Evolutionary conservation across 2,329 filamentous ascomycete genomes (phyloP), one percentile per base, ranked within the genome.

Genomic region (Onygenales sp.): DNA sequence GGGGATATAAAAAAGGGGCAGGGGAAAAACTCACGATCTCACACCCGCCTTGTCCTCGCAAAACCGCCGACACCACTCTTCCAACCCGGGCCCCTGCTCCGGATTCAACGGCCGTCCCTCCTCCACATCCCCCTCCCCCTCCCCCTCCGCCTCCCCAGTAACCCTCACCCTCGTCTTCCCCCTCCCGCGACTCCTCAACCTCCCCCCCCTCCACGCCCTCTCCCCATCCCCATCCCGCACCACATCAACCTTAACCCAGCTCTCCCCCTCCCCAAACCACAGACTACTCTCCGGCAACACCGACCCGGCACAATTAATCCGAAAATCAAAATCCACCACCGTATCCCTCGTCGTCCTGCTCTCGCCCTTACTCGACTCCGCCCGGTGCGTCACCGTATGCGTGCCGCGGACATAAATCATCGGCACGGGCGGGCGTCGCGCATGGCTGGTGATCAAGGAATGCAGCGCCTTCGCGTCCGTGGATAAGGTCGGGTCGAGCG

Each of bases 321-420:
- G 53, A 47, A 68, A 68, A 42, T 63, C 53, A 49, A 68, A 68
- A 55, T 68, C 66, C 5, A 57, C 56, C 10, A 68, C 59, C 1
- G 57, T 60, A 36, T 64, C 58, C 4, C 52, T 61, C 11, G 56
- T 58, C 13, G 42, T 43, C 3, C 39, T 36, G 7, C 32, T 44
- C 9, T 10, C 32, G 4, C 21, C 42, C 3, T 51, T 51, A 3
- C 59, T 57, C n/a, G 63, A 59, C 17, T 61, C 51, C 33, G 59
- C 56, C 9, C 52, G 50, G 4, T 49, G 51, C 3, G 67, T 73
- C 63, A 79, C 70, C 10, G 60, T 67, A 64, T 84, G 82, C 3
- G 74, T 74, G 51, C 82, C 82, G 34, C 71, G 68, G 42, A 85
- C 65, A 47, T 71, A 72, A 7, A 83, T 71, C 50, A 70, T 75